phyloP scores from a whole-genome alignment of 441 rosid genomes.

The Metrosideros polymorpha region DNA sequence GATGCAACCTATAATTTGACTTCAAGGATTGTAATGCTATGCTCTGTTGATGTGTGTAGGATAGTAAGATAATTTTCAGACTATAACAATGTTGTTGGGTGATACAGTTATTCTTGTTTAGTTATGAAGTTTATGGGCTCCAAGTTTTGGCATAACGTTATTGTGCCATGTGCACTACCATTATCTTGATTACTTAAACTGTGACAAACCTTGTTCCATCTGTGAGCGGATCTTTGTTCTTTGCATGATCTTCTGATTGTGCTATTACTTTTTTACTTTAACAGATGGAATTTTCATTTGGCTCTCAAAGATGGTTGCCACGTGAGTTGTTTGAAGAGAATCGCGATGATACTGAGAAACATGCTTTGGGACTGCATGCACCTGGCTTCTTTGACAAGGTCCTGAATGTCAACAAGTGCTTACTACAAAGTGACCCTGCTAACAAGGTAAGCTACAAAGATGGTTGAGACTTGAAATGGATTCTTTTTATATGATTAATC shows the following conservation, averaged over 20 bases:
- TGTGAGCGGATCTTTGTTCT: not conserved
- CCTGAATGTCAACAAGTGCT: constrained; percentile 65
- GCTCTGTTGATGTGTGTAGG: not conserved
- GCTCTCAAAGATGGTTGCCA: constrained; percentile 74
- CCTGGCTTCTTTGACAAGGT: constrained; percentile 91
- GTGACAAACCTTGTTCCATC: not conserved
- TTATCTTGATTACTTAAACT: not conserved
- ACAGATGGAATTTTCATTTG: constrained; percentile 95
- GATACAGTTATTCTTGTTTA: not conserved
- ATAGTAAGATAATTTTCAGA: not conserved
- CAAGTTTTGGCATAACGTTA: not conserved
- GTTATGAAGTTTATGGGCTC: not conserved
- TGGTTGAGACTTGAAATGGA: not conserved
- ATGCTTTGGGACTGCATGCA: constrained; percentile 81
- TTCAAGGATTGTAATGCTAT: not conserved
- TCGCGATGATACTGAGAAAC: constrained; percentile 36
- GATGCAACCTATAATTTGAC: not conserved
- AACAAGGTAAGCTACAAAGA: constrained; percentile 37
- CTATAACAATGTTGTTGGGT: not conserved
- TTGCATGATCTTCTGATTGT: not conserved
- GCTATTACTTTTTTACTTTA: constrained; percentile 1
- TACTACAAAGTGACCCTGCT: constrained; percentile 80
- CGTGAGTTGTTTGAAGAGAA: constrained; percentile 41
- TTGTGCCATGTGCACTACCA: not conserved
- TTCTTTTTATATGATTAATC: not conserved